Conservation (phyloP, 176 grass and related monocot species). For the Carex littledalei region DNA sequence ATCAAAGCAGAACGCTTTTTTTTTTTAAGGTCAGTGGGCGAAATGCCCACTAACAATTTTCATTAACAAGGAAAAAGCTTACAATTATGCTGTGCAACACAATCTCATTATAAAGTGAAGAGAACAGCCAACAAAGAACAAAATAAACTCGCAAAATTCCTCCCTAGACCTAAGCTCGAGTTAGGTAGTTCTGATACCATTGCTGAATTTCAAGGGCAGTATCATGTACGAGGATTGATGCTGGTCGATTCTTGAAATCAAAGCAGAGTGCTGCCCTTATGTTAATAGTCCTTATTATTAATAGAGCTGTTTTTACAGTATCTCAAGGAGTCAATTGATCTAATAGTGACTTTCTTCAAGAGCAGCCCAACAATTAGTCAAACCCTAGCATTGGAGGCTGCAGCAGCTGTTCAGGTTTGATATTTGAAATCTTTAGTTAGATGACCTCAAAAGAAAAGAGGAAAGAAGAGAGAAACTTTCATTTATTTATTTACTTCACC, state of each 20-base stretch:
- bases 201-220: too few species aligned
- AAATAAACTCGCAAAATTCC: too few species aligned
- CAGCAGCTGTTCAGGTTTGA: conserved; percentile 85
- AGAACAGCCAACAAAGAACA: too few species aligned
- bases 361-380: conserved; percentile 79
- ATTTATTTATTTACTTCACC: conserved; percentile 19
- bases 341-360: conserved; percentile 92
- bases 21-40: too few species aligned
- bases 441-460: not conserved
- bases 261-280: not conserved
- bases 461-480: not conserved
- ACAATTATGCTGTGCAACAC: too few species aligned
- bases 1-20: not conserved
- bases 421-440: not conserved
- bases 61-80: too few species aligned
- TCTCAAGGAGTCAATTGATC: conserved; percentile 80
- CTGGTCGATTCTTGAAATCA: not conserved
- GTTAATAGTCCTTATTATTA: not conserved
- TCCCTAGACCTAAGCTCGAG: too few species aligned
- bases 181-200: too few species aligned
- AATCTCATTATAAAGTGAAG: too few species aligned
- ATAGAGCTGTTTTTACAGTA: conserved; percentile 43
- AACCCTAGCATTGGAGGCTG: conserved; percentile 76
- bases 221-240: too few species aligned
- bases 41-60: too few species aligned